Conservation (phyloP, 2,329 filamentous ascomycete genomes). For the Fusarium austroafricanum region DNA sequence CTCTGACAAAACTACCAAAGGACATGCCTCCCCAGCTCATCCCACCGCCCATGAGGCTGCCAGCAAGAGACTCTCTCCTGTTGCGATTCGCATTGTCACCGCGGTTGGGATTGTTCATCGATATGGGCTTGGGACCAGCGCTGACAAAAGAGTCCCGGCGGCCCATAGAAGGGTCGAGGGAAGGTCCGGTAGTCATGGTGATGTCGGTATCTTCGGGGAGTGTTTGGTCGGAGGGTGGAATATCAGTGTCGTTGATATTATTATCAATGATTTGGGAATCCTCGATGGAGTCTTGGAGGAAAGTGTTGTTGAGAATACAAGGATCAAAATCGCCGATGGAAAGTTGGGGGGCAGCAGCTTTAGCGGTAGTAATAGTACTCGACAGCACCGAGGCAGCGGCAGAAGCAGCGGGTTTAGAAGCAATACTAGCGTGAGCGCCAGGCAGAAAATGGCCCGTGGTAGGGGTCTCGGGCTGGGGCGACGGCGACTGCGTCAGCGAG, state of each 20-base stretch:
- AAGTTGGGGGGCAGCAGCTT: conserved; percentile 40
- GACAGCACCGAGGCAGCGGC: conserved; percentile 43
- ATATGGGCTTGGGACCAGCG: conserved; percentile 74
- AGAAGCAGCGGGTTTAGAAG: conserved; percentile 41
- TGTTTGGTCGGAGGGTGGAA: not conserved
- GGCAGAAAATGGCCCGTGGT: conserved; percentile 44
- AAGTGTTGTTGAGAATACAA: conserved; percentile 50
- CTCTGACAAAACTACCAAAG: conserved; percentile 94
- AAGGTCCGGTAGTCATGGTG: conserved; percentile 70
- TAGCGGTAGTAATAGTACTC: conserved; percentile 41
- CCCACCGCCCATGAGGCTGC: conserved; percentile 78
- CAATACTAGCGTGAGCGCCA: conserved; percentile 46
- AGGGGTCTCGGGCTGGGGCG: conserved; percentile 53
- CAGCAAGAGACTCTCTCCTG: conserved; percentile 71
- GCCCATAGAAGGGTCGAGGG: conserved; percentile 67
- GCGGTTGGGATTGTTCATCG: conserved; percentile 73
- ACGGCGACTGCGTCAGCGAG: conserved; percentile 53
- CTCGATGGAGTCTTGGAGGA: conserved; percentile 31
- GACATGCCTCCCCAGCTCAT: conserved; percentile 98
- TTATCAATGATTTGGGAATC: conserved; percentile 4
- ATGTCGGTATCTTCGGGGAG: conserved; percentile 46
- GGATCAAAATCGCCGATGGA: conserved; percentile 32
- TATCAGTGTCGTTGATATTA: not conserved
- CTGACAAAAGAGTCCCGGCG: conserved; percentile 75
- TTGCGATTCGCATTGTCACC: conserved; percentile 65